phyloP scores from a whole-genome alignment of 2,329 filamentous ascomycete species.

The Sarocladium strictum region DNA sequence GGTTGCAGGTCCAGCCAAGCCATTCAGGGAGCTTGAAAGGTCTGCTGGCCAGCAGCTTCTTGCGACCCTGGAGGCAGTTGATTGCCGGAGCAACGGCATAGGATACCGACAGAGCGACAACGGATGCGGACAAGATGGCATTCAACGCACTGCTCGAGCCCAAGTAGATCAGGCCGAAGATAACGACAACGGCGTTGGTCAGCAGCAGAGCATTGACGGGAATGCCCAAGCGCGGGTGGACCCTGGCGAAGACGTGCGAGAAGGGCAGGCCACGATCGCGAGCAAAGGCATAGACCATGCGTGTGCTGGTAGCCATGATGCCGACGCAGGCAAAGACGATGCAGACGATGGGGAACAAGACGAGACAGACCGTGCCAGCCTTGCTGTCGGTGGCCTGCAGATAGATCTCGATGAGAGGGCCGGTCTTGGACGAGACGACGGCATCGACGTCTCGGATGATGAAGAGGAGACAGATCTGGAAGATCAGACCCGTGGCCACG shows the following conservation, averaged over 20 bases:
- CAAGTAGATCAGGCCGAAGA: slow-evolving; percentile 62
- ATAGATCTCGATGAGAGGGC: slow-evolving; percentile 44
- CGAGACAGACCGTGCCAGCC: slow-evolving; percentile 38
- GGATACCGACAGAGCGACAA: slow-evolving; percentile 62
- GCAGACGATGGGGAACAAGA: slow-evolving; percentile 50
- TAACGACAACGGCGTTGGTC: neutral
- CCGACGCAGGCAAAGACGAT: slow-evolving; percentile 45
- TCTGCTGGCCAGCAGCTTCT: slow-evolving; percentile 49
- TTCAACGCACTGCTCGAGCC: slow-evolving; percentile 60
- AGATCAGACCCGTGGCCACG: slow-evolving; percentile 42
- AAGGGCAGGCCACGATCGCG: slow-evolving; percentile 44
- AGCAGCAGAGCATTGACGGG: slow-evolving; percentile 46
- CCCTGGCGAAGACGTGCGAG: slow-evolving; percentile 35
- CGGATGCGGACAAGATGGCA: slow-evolving; percentile 59
- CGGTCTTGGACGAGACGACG: slow-evolving; percentile 31
- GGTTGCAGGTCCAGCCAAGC: slow-evolving; percentile 30
- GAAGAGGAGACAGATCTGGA: slow-evolving; percentile 47
- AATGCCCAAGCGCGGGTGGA: slow-evolving; percentile 43
- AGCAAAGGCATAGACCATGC: slow-evolving; percentile 49
- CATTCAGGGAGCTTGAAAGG: slow-evolving; percentile 27
- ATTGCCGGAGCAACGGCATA: slow-evolving; percentile 67
- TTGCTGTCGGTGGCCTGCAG: slow-evolving; percentile 26
- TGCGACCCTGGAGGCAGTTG: slow-evolving; percentile 61
- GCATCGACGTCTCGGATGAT: slow-evolving; percentile 39
- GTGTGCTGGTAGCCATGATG: slow-evolving; percentile 43